Evolutionary conservation across 2,329 filamentous ascomycete species (phyloP).

Genomic region (Zymoseptoria passerinii): DNA sequence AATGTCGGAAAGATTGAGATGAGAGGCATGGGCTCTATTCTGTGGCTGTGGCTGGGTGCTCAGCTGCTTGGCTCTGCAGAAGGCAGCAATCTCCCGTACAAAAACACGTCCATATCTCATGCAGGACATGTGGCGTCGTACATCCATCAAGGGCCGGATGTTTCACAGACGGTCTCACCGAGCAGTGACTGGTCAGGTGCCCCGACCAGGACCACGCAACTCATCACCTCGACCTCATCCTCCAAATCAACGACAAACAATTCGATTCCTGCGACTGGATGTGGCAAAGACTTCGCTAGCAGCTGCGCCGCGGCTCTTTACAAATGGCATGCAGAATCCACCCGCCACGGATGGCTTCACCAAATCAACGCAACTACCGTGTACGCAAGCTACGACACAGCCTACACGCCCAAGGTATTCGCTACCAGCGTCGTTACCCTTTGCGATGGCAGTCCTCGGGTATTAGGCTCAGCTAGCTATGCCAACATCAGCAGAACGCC

Average conservation of each 20-base stretch:
- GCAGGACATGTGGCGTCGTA: background rate
- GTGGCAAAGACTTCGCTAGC: constrained; percentile 3
- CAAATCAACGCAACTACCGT: background rate
- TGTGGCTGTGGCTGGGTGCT: background rate
- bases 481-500: background rate
- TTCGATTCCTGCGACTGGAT: background rate
- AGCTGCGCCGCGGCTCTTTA: constrained; percentile 9
- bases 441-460: constrained; percentile 19
- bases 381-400: background rate
- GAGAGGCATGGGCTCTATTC: background rate
- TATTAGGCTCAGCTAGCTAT: constrained; percentile 9
- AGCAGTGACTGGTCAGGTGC: background rate
- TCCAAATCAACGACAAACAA: background rate
- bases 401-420: background rate
- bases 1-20: background rate
- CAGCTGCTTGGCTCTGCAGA: background rate
- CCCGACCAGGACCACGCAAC: background rate
- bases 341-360: background rate
- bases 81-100: background rate
- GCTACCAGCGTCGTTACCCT: constrained; percentile 12
- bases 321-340: constrained; percentile 3
- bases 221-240: background rate
- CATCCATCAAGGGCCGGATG: background rate
- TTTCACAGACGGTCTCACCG: background rate
- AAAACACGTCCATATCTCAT: background rate